Conservation (phyloP, 306 rosid genomes). For the Dalbergia cochinchinensis region DNA sequence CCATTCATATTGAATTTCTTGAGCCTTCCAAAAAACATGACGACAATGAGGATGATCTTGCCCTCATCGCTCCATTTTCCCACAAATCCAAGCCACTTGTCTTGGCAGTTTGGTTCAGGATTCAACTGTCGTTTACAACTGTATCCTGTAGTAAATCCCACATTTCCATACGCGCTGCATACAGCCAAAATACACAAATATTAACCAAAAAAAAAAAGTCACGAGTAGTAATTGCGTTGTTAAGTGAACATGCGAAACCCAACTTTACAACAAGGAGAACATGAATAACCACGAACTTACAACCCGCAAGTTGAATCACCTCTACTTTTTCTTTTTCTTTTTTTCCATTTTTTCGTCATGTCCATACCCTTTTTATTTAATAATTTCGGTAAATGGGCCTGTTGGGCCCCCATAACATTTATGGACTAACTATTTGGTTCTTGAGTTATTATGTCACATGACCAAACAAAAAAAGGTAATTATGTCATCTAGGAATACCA, state of each 20-base stretch:
- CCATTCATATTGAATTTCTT: slow-evolving; percentile 58
- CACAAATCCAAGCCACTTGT: slow-evolving; percentile 48
- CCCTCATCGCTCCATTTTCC: slow-evolving; percentile 52
- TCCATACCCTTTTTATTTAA: too few species aligned
- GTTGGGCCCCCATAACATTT: background rate
- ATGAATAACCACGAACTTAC: too few species aligned
- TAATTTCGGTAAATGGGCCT: background rate
- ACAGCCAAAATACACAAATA: background rate
- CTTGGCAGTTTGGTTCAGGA: slow-evolving; percentile 33
- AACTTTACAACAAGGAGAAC: too few species aligned
- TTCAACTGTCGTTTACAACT: slow-evolving; percentile 47
- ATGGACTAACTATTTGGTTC: too few species aligned
- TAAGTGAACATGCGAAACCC: too few species aligned
- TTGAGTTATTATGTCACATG: too few species aligned
- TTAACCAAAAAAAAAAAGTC: background rate
- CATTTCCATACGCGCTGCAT: slow-evolving; percentile 56
- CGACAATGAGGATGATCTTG: slow-evolving; percentile 42
- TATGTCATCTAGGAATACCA: too few species aligned
- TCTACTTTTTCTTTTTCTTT: too few species aligned
- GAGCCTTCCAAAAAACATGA: slow-evolving; percentile 58
- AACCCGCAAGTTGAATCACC: too few species aligned
- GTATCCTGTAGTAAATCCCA: slow-evolving; percentile 52
- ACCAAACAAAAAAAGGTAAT: too few species aligned
- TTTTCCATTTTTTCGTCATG: too few species aligned
- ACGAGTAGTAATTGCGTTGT: too few species aligned